These are phyloP conservation scores for Cryptosporidium ubiquitum DNA, from an alignment of 169 alveolate species.

Conservation along the genomic window DNA sequence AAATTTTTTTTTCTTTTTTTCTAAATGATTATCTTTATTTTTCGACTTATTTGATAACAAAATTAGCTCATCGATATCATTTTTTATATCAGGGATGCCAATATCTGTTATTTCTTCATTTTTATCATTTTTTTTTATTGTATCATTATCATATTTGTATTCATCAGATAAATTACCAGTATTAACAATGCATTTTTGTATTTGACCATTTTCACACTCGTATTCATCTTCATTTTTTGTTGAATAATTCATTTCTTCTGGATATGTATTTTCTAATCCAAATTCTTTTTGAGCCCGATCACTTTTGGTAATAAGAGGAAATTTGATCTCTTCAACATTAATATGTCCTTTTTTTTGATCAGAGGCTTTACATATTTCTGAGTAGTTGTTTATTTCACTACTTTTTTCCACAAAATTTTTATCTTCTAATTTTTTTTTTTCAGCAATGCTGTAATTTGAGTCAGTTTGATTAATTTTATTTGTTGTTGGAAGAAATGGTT, in stretches of 20 bases:
- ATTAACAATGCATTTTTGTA: background rate
- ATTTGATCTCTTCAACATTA: background rate
- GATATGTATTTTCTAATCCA: background rate
- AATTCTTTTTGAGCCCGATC: background rate
- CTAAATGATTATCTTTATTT: background rate
- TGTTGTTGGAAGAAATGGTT: background rate
- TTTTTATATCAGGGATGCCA: background rate
- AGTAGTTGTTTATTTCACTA: no score
- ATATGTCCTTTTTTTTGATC: background rate
- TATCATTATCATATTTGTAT: background rate
- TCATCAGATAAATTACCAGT: background rate
- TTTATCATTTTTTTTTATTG: background rate
- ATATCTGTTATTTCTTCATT: background rate
- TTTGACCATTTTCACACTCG: background rate
- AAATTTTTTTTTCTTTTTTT: slow-evolving; percentile 19
- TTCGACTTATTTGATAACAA: background rate
- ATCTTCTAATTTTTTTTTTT: background rate
- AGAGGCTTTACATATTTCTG: background rate
- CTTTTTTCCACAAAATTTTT: background rate
- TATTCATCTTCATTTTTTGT: background rate
- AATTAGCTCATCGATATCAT: background rate
- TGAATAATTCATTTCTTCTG: background rate
- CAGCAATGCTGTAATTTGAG: background rate
- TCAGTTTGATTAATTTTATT: background rate
- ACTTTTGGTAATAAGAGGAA: background rate